These are phyloP conservation scores for Meripilus lineatus DNA, from an alignment of 1,284 basidiomycete genomes.

Conservation along the genomic window DNA sequence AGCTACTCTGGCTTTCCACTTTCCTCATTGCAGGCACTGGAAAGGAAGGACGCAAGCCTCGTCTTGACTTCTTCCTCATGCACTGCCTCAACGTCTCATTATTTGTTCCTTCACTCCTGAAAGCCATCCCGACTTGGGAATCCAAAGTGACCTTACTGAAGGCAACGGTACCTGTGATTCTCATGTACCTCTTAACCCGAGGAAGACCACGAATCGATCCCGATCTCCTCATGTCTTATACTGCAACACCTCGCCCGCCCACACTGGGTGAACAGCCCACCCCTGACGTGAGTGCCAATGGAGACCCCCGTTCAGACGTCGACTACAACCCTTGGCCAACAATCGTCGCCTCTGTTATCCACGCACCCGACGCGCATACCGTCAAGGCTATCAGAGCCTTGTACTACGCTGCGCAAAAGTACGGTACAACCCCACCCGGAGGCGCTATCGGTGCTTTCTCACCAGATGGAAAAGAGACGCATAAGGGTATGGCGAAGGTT, in stretches of 20 bases:
- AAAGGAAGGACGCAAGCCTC: conserved; percentile 41
- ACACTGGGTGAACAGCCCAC: conserved; percentile 2
- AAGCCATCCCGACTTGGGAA: conserved; percentile 29
- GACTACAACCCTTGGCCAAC: conserved; percentile 55
- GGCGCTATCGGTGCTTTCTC: conserved; percentile 31
- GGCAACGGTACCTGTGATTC: conserved; percentile 38
- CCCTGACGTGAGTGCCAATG: conserved; percentile 28
- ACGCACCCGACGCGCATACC: conserved; percentile 59
- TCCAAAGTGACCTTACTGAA: conserved; percentile 45
- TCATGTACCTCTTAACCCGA: conserved; percentile 43
- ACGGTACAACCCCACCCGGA: conserved; percentile 28
- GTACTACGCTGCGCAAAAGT: conserved; percentile 44
- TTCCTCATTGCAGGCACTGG: conserved; percentile 52
- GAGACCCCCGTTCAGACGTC: conserved; percentile 31
- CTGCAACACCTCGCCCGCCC: conserved; percentile 37
- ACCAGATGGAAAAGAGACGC: conserved; percentile 11
- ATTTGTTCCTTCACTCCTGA: conserved; percentile 50
- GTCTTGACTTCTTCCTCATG: conserved; percentile 73
- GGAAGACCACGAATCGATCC: conserved; percentile 58
- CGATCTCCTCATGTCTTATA: conserved; percentile 50
- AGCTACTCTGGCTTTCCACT: conserved; percentile 47
- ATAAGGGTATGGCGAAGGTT: conserved; percentile 37
- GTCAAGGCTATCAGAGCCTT: conserved; percentile 56
- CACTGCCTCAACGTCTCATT: conserved; percentile 60
- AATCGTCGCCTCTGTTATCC: conserved; percentile 46